Evolutionary conservation across 2,329 filamentous ascomycete genomes (phyloP), one percentile per base, ranked within the genome.

Genomic region (Phialophora macrospora): DNA sequence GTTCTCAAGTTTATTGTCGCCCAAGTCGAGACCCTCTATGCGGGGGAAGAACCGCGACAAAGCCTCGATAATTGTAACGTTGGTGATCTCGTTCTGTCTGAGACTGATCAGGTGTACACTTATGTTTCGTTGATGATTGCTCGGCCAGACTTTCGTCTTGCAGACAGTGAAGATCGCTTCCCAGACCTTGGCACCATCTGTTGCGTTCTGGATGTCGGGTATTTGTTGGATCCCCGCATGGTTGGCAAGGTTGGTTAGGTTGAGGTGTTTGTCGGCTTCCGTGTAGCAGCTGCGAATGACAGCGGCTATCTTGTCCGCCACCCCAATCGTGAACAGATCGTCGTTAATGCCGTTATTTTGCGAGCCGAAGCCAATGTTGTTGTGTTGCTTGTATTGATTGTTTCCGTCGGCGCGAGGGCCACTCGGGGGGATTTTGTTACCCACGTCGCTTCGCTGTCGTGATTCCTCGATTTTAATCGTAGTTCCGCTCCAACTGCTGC

Each of bases 91-190:
- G 77, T 98, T 98, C 75, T 87, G 87, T 20, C 90, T 88, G 12
- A 99, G 84, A 44, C 89, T 91, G 72, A 98, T 89, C 74, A 92
- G 94, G 69, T 89, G 82, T 56, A 99, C 89, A 4, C 90, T 89
- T 55, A 93, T 89, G 57, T 88, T 85, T 76, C 93, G 93, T 57
- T 90, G 88, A 66, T 89, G 83, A 12, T 85, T 75, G 1, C 85
- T 88, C 71, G 89, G 88, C 80, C 97, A 96, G 55, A 73, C 65
- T 20, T 90, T 85, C 67, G 87, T 81, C 60, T 96, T 88, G 75
- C 91, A 93, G 55, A 97, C 88, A 65, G 87, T 88, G 91, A 98
- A 96, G 68, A 98, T 83, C 1, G 91, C 94, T 60, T 91, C 91
- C 79, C 98, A 97, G 68, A 97, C 91, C 77, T 97, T 99, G 69